Evolutionary conservation across 1,139 yeast genomes (phyloP).

Genomic region (Saccharomyces hybrid): DNA sequence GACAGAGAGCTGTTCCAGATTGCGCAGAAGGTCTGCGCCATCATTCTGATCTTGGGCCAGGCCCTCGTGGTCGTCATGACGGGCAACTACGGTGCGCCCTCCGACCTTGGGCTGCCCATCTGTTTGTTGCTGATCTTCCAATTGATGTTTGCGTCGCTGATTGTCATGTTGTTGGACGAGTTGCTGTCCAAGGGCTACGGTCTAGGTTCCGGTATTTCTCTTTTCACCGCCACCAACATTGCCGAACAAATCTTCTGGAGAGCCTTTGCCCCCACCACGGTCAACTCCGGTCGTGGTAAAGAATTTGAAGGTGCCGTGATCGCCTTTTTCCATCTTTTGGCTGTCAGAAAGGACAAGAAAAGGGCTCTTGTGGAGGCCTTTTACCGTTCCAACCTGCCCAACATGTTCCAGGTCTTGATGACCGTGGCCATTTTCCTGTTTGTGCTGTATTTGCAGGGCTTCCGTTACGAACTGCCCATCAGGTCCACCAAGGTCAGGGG

Average conservation of each 20-base stretch:
- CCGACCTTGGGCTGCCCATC: conserved; percentile 83
- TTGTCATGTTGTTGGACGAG: conserved; percentile 88
- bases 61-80: conserved; percentile 95
- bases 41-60: conserved; percentile 85
- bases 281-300: conserved; percentile 87
- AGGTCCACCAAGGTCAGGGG: conserved; percentile 94
- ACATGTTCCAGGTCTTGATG: conserved; percentile 83
- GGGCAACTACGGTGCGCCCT: conserved; percentile 95
- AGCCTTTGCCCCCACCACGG: conserved; percentile 96
- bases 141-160: conserved; percentile 89
- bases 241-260: conserved; percentile 98
- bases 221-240: conserved; percentile 94
- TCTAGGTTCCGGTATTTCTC: conserved; percentile 90
- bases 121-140: conserved; percentile 83
- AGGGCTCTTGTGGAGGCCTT: conserved; percentile 91
- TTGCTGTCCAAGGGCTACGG: conserved; percentile 96
- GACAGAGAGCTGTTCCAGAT: conserved; percentile 90
- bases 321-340: conserved; percentile 80
- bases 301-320: conserved; percentile 97
- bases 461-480: conserved; percentile 90
- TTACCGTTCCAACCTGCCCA: conserved; percentile 88
- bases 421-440: conserved; percentile 75
- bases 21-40: conserved; percentile 91
- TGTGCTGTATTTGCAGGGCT: conserved; percentile 91
- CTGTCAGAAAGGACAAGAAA: conserved; percentile 84